Base-by-base conservation (phyloP, 2,329 filamentous ascomycete genomes). In the Trichophyton simii region DNA sequence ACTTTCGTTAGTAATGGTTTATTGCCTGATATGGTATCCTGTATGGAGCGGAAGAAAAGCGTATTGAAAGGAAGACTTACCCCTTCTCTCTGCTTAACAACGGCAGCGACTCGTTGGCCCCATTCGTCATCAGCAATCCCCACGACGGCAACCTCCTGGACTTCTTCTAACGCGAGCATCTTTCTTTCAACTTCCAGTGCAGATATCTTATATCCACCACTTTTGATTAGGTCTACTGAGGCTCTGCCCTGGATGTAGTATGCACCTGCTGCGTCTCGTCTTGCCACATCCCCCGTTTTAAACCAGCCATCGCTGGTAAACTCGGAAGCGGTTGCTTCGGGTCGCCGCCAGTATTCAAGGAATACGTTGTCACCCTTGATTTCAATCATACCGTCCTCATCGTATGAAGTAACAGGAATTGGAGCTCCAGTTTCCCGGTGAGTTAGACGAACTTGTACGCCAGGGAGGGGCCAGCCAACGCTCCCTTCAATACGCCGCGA, bases 181-280 rank as follows among this genome's bases (percentile, higher is more conserved):
- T 82, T 79, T 18, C 80, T 73, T 67, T 82, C 80, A 34, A 82
- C 78, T 58, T 82, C 80, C 9, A 82, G 69, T 0, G 80, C 80
- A 0, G 77, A 80, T 41, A 82, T 78, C 68, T 82, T 82, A 65
- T 82, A 82, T 0, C 80, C 80, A 15, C 80, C 79, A 0, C 77
- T 78, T 64, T 83, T 82, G 67, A 83, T 81, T 36, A 83, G 74
- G 64, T 82, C 80, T 5, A 80, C 73, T 18, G 76, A 79, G 8
- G 77, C 79, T 9, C 80, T 75, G 7, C 80, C 80, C 60, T 81
- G 72, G 60, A 83, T 82, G 42, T 73, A 82, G 66, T 81, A 82
- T 70, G 80, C 67, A 63, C 77, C 63, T 9, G 62, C 65, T 3
- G 63, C 64, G 59, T 75, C 70, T 15, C 73, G 70, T 18, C 69